Evolutionary conservation across 192 early-diverging fungal species (phyloP).

Genomic region (Obelidium mucronatum): DNA sequence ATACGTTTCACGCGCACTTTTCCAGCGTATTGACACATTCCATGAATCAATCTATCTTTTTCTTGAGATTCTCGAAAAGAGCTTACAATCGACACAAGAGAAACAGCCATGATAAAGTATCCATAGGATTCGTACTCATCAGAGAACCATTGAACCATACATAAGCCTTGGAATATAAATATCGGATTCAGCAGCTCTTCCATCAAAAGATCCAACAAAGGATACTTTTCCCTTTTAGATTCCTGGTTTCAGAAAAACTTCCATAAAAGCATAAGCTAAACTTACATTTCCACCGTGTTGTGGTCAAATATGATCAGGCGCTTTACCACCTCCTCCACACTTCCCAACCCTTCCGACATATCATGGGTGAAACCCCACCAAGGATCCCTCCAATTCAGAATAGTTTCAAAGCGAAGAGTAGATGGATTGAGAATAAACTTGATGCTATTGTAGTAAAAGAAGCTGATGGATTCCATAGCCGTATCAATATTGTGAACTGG

Average conservation of each 20-base stretch:
- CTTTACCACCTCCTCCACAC: conserved; percentile 11
- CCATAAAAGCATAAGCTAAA: too few species aligned
- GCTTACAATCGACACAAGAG: conserved; percentile 74
- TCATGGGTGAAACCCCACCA: conserved; percentile 51
- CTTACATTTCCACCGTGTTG: conserved; percentile 56
- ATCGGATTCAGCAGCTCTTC: conserved; percentile 67
- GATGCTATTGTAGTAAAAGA: conserved; percentile 62
- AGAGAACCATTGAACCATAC: conserved; percentile 70
- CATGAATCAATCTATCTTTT: conserved; percentile 77
- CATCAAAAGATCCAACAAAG: conserved; percentile 54
- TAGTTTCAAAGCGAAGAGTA: conserved; percentile 56
- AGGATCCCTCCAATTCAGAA: conserved; percentile 59
- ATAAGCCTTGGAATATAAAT: conserved; percentile 64
- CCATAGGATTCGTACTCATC: conserved; percentile 98
- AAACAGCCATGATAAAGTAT: conserved; percentile 88
- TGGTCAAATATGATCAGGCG: conserved; percentile 55
- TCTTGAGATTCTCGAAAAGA: conserved; percentile 81
- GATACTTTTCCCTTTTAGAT: too few species aligned
- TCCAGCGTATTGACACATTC: conserved; percentile 91
- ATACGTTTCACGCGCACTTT: conserved; percentile 75
- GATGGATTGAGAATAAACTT: conserved; percentile 64
- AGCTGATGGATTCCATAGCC: conserved; percentile 30
- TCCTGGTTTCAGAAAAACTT: too few species aligned
- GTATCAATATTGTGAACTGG: conserved; percentile 1
- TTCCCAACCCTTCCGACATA: conserved; percentile 35